Base-by-base conservation (phyloP, 2,329 filamentous ascomycete species). In the Fusarium palustre region DNA sequence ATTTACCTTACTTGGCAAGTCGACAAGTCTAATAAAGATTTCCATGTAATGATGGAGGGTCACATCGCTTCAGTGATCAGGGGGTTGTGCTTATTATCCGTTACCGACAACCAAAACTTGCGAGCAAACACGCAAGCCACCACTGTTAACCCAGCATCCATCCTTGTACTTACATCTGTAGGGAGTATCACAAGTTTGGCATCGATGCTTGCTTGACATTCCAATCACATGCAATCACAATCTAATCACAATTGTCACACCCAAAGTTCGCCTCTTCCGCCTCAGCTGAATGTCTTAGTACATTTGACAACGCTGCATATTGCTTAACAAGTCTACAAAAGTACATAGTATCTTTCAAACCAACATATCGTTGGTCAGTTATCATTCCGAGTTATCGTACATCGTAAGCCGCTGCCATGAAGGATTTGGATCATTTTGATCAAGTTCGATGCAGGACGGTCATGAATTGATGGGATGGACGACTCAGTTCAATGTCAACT, bases 191-290 rank as follows among this genome's bases (percentile, higher is more conserved):
- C 33, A 63, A 48, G 24, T 30, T 34, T 39, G 42, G 48, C 30
- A 24, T 52, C 22, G 30, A 48, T 54, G 52, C 62, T 22, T 62
- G 34, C 46, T 30, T 31, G 55, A 25, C 52, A 58, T 70, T 66
- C 52, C 45, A 45, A 45, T 56, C 56, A 61, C 55, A 48, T 20
- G 15, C n/a, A 49, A 50, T 55, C 64, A 68, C 61, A 68, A 24
- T 47, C 54, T 10, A 39, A 39, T 58, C 60, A 64, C 60, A 49
- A 28, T 36, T 55, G 45, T 46, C 53, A 53, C 65, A 53, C 34
- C 45, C 34, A 20, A 41, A 65, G 25, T 49, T 34, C 42, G 59
- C 50, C 33, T 46, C 25, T 41, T 55, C 31, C 22, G 20, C 49
- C 24, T 38, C 49, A 56, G 25, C 38, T 55, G 36, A 42, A 49